These are phyloP conservation scores for Leccinum subfulvum DNA, from an alignment of 1,284 basidiomycete species.

Conservation along the genomic window DNA sequence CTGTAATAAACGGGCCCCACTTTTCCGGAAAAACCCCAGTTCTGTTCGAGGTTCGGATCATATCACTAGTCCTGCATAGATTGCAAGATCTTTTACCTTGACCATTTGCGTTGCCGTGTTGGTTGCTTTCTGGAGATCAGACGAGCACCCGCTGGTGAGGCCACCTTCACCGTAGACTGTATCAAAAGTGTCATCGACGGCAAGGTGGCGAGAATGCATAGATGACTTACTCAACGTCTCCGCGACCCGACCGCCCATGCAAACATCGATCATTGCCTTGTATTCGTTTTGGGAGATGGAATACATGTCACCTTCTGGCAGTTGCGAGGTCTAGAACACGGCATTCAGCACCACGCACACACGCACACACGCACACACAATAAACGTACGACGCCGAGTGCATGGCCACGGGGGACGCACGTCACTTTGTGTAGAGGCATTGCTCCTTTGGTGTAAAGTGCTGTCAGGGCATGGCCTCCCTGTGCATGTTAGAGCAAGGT, in stretches of 20 bases:
- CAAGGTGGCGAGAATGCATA: background rate
- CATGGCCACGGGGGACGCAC: slow-evolving; percentile 90
- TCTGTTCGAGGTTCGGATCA: slow-evolving; percentile 35
- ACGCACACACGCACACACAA: background rate
- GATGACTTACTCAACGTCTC: slow-evolving; percentile 75
- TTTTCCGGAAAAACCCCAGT: slow-evolving; percentile 84
- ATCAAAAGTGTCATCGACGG: slow-evolving; percentile 9
- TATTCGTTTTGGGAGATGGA: slow-evolving; percentile 75
- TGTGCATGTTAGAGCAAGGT: slow-evolving; percentile 31
- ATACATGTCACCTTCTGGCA: slow-evolving; percentile 80
- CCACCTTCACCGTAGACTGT: slow-evolving; percentile 86
- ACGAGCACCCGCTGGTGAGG: slow-evolving; percentile 87
- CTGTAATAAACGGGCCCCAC: slow-evolving; percentile 82
- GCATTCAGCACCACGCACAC: slow-evolving; percentile 12
- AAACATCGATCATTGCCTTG: slow-evolving; percentile 81
- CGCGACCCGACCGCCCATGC: slow-evolving; percentile 90
- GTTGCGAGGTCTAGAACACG: slow-evolving; percentile 67
- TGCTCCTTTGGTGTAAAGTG: slow-evolving; percentile 88
- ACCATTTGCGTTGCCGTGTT: slow-evolving; percentile 86
- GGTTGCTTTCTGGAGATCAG: slow-evolving; percentile 81
- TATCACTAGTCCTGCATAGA: background rate
- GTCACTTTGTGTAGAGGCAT: slow-evolving; percentile 96
- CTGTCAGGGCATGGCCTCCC: slow-evolving; percentile 91
- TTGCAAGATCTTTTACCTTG: slow-evolving; percentile 50
- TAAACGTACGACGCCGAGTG: slow-evolving; percentile 76